Evolutionary conservation across 768 basidiomycete species (phyloP).

Genomic region (Tulasnella sp.): DNA sequence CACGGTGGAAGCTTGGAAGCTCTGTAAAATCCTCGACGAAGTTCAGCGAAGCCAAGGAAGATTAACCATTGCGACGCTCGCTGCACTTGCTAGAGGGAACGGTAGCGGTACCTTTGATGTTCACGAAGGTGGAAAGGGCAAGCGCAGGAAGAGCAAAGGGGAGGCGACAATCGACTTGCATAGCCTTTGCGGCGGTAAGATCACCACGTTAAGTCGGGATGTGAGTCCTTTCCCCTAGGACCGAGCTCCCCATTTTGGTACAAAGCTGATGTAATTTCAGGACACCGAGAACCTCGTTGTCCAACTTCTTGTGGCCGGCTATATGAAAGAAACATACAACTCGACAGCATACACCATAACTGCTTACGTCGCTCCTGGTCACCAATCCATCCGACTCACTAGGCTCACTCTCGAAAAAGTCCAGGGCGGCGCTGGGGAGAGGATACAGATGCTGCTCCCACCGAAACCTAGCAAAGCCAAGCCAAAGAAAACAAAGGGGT

Average conservation of each 20-base stretch:
- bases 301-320: slow-evolving; percentile 57
- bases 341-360: slow-evolving; percentile 53
- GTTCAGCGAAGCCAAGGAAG: slow-evolving; percentile 49
- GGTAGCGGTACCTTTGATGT: slow-evolving; percentile 53
- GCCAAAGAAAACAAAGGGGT: too few species aligned
- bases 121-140: slow-evolving; percentile 36
- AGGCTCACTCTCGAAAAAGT: too few species aligned
- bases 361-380: slow-evolving; percentile 58
- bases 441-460: too few species aligned
- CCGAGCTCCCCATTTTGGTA: slow-evolving; percentile 8
- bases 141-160: slow-evolving; percentile 39
- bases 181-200: slow-evolving; percentile 58
- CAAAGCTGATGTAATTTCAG: slow-evolving; percentile 41
- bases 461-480: too few species aligned
- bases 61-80: slow-evolving; percentile 64
- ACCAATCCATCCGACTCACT: too few species aligned
- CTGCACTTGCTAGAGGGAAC: slow-evolving; percentile 61
- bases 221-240: slow-evolving; percentile 44
- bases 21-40: slow-evolving; percentile 56
- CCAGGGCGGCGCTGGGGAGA: too few species aligned
- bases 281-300: slow-evolving; percentile 71
- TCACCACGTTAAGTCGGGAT: slow-evolving; percentile 54
- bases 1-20: slow-evolving; percentile 73
- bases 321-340: slow-evolving; percentile 57
- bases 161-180: slow-evolving; percentile 55